These are phyloP conservation scores for Trichothecium sympodiale DNA, from an alignment of 2,329 filamentous ascomycete genomes.

Conservation along the genomic window DNA sequence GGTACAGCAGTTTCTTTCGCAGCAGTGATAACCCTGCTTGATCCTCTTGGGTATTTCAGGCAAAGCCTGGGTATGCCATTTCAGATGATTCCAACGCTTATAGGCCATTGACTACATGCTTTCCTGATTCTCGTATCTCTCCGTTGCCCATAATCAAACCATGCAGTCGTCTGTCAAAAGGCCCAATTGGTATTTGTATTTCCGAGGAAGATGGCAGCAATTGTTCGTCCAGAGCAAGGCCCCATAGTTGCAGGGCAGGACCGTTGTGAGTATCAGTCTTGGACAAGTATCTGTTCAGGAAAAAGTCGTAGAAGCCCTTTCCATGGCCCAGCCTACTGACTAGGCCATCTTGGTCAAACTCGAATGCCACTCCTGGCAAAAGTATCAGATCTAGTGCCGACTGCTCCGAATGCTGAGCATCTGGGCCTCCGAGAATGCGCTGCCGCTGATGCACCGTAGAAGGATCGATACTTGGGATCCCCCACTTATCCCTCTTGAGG, in stretches of 20 bases:
- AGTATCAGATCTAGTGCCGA: conserved; percentile 71
- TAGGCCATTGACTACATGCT: neutral
- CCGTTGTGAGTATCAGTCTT: conserved; percentile 24
- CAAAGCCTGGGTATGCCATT: too few species aligned
- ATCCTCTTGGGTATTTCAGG: too few species aligned
- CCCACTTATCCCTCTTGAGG: conserved; percentile 74
- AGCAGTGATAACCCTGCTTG: too few species aligned
- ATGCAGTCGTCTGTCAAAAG: conserved; percentile 71
- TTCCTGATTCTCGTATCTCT: conserved; percentile 26
- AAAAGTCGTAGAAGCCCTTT: conserved; percentile 94
- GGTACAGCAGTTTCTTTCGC: too few species aligned
- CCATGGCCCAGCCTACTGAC: conserved; percentile 81
- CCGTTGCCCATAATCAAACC: conserved; percentile 66
- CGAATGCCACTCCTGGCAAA: conserved; percentile 89
- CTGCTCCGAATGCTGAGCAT: conserved; percentile 26
- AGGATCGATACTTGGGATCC: conserved; percentile 74
- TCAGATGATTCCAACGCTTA: too few species aligned
- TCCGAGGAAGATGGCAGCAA: conserved; percentile 49
- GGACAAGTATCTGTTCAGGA: conserved; percentile 62
- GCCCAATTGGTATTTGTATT: conserved; percentile 60
- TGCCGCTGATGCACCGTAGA: conserved; percentile 54
- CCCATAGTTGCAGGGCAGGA: conserved; percentile 47
- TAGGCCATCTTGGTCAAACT: conserved; percentile 41
- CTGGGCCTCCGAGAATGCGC: conserved; percentile 61
- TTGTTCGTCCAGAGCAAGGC: conserved; percentile 79